Base-by-base conservation (phyloP, 345 rosid genomes). In the Passiflora organensis region DNA sequence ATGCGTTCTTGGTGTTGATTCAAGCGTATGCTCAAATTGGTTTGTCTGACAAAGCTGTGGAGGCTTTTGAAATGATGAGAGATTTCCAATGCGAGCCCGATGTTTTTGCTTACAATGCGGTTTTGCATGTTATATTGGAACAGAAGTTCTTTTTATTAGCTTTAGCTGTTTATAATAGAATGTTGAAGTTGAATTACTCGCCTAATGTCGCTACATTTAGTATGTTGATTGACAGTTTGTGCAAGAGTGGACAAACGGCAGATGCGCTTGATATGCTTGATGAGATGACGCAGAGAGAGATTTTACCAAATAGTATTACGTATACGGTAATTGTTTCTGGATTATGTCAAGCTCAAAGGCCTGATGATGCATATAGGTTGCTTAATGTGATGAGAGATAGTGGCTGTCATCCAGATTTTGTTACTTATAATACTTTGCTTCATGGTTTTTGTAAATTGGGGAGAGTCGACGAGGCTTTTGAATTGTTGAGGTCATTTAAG, bases 191-290 rank as follows among this genome's bases (percentile, higher is more conserved):
- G 14, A 76, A 82, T 65, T 78, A 81, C 42, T 2, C 36, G 17
- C 96, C 96, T 6, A 77, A 76, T 69, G 55, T 19, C 23, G 69
- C 45, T 25, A 93, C 96, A 0, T 91, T 74, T 64, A 32, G 70
- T 17, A 77, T 82, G 59, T 65, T 89, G 84, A 80, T 91, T 42
- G 70, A 75, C 23, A 93, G 91, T 1, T 55, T 82, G 73, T 75
- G 76, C 15, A 81, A 80, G 66, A 60, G 67, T 66, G 81, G 86
- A 38, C 74, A 78, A 53, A 69, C 58, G 10, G n/a, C 34, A 10
- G 76, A 82, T 55, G 95, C 99, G 5, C 80, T 79, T 45, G 68
- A 72, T 62, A n/a, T 93, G 96, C 75, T 88, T 18, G 89, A 86
- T 43, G 91, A 86, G 72, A 93, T 93, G 99, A 39, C 63, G 0